Base-by-base conservation (phyloP, 495 filamentous ascomycete species). In the Penicillium argentinense region DNA sequence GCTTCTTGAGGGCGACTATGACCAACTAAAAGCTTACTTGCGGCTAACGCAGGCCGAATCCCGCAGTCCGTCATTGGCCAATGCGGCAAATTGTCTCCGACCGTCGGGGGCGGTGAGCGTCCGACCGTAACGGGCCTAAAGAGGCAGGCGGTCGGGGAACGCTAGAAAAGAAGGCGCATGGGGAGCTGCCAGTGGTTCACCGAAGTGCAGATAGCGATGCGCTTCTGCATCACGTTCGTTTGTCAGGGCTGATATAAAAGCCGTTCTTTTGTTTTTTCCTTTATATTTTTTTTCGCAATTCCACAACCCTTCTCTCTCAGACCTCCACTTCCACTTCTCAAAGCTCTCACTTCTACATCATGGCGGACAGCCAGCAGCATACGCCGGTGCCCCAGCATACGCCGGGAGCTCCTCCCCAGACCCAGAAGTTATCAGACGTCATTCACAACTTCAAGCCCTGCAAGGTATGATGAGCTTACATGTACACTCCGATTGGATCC, bases 381-480 rank as follows among this genome's bases (percentile, higher is more conserved):
- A 29, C 50, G 12, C 36, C 59, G 46, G 37, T 52, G 21, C 42
- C 56, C 30, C 49, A 54, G 37, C 43, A 53, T 14, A 43, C 50
- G 9, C 45, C 63, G 17, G 63, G 64, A 49, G 46, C 66, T 46
- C 47, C 65, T 7, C 64, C 64, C 16, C 57, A 61, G 25, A 62
- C 60, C 41, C 63, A 74, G 53, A 69, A 72, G 60, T 62, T 73
- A 42, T 53, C 75, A 24, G 68, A 81, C 55, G 45, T 77, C 39
- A 59, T 78, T 73, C 67, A 67, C 19, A 66, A 57, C 14, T 71
- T 67, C 53, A 64, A 74, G 28, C 68, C 77, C 8, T 61, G 62
- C 34, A 79, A 75, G 71, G 76, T n/a, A n/a, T n/a, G n/a, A n/a
- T 79, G 55, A 27, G 12, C 19, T 25, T 14, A 2, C 5, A 22